Conservation (phyloP, 306 rosid species). For the Sphenostylis stenocarpa region DNA sequence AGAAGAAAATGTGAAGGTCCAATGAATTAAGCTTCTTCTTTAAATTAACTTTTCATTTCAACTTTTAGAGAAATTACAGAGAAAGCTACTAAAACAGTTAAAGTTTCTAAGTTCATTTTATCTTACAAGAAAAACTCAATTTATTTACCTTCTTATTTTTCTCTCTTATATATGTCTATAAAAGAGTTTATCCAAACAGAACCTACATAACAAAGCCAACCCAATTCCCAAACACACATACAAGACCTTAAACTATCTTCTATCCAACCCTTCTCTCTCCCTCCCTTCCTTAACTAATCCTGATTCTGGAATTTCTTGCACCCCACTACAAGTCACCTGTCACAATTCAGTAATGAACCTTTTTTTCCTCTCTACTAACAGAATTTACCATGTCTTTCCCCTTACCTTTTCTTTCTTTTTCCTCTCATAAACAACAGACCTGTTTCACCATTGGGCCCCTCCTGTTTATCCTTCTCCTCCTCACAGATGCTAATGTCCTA, state of each 20-base stretch:
- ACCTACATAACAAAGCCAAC: background rate
- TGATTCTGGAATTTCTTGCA: background rate
- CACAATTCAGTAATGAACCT: background rate
- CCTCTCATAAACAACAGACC: background rate
- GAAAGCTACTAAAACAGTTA: background rate
- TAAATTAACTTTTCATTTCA: background rate
- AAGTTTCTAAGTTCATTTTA: background rate
- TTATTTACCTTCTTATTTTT: background rate
- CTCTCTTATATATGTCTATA: background rate
- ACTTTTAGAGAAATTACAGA: background rate
- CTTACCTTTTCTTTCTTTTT: background rate
- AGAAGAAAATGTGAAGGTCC: background rate
- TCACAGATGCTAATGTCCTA: background rate
- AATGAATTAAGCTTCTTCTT: background rate
- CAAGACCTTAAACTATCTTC: background rate
- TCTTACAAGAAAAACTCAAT: background rate
- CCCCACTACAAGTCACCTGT: background rate
- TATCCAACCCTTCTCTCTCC: background rate
- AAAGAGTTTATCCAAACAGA: background rate
- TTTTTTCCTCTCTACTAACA: background rate
- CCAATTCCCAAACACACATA: background rate
- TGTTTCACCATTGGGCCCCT: background rate
- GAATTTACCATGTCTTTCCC: background rate
- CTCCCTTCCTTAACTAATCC: background rate
- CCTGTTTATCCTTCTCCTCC: background rate